These are phyloP conservation scores for Saccharum officinarum DNA, from an alignment of 176 grass and related monocot genomes.

Conservation along the genomic window DNA sequence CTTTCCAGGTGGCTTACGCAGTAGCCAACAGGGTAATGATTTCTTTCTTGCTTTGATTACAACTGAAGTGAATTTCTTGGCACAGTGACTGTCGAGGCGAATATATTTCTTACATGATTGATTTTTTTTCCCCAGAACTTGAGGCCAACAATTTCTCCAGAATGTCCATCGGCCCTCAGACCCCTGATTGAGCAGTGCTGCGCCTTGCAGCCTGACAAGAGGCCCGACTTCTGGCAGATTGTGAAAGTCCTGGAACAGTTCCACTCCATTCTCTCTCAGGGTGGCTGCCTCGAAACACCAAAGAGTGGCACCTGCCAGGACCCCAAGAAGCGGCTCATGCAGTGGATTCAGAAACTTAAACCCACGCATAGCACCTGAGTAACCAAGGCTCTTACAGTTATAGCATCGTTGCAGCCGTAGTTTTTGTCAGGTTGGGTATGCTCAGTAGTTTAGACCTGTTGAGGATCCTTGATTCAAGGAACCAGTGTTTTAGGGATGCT, in stretches of 20 bases:
- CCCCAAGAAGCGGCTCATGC: conserved; percentile 62
- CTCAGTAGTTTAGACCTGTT: conserved; percentile 35
- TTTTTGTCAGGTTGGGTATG: conserved; percentile 53
- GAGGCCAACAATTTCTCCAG: conserved; percentile 52
- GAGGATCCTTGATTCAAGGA: conserved; percentile 11
- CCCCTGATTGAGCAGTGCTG: conserved; percentile 86
- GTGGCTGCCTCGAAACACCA: conserved; percentile 55
- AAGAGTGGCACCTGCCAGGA: conserved; percentile 59
- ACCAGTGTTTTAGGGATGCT: conserved; percentile 26
- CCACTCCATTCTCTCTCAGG: conserved; percentile 48
- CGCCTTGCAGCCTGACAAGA: conserved; percentile 62
- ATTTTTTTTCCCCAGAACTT: conserved; percentile 55
- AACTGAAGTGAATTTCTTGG: neutral
- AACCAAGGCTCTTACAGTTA: conserved; percentile 13
- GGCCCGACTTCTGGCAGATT: conserved; percentile 93
- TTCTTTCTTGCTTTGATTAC: neutral
- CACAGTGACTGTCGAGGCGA: neutral
- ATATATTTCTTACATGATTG: neutral
- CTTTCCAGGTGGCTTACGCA: conserved; percentile 68
- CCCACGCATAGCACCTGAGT: conserved; percentile 31
- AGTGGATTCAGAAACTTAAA: conserved; percentile 88
- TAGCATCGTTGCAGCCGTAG: conserved; percentile 42
- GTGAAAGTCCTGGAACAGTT: conserved; percentile 74
- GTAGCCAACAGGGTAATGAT: conserved; percentile 43
- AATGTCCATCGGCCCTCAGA: conserved; percentile 61